Base-by-base conservation (phyloP, 352 stramenopile genomes). In the Phytophthora colocasiae region DNA sequence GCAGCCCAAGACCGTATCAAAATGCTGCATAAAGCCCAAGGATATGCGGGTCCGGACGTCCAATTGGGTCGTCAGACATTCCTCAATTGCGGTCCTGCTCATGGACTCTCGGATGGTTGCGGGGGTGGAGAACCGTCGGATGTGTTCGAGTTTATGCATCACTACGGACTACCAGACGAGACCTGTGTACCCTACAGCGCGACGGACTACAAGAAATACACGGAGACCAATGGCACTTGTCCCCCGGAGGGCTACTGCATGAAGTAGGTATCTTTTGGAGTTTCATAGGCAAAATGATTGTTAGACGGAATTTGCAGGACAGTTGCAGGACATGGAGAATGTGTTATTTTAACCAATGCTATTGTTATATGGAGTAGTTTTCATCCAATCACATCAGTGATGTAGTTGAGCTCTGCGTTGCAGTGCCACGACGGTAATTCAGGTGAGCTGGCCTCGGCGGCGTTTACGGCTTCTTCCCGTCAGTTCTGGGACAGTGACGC, bases 111-210 rank as follows among this genome's bases (percentile, higher is more conserved):
- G 1, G 57, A 54, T 2, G 84, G 84, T 22, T 95, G 87, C 39
- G 66, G 91, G 34, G 87, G 87, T 11, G 86, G 86, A 15, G 86
- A 95, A 70, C 80, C 84, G 12, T 48, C 71, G 2, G 86, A 92
- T 27, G 86, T 95, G 43, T 95, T 89, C 75, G 83, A 92, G 70
- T 95, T 93, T 55, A 93, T 93, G 84, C 53, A 64, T 24, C 73
- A 63, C 38, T 93, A 93, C 40, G 86, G 86, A 3, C 74, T 92
- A 5, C 84, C 85, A 2, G 86, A 95, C 43, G 86, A 95, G 59
- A 91, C 86, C n/a, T 94, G 85, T 41, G 32, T 94, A 44, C 85
- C 83, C 2, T 94, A 94, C 70, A 94, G 90, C 29, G 85, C 85
- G 10, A 94, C 85, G 17, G 85, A 94, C 46, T 74, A 92, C 66